These are phyloP conservation scores for Pythium myriotylum DNA, from an alignment of 352 stramenopile species.

Conservation along the genomic window DNA sequence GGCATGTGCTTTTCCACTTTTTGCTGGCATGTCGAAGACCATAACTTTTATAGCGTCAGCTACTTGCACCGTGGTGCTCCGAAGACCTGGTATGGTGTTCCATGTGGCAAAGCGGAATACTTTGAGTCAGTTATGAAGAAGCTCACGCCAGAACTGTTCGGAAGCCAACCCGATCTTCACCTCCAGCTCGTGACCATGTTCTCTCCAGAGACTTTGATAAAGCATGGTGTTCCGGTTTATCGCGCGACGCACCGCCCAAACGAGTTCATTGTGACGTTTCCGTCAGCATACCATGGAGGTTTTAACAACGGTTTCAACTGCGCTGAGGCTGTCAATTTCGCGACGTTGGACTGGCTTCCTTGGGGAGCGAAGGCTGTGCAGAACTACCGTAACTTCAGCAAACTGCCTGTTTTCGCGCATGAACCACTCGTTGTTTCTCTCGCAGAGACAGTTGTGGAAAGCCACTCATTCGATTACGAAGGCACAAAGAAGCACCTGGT, in stretches of 20 bases:
- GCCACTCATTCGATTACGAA: constrained; percentile 51
- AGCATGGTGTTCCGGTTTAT: constrained; percentile 93
- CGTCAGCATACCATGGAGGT: constrained; percentile 96
- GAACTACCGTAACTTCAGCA: constrained; percentile 79
- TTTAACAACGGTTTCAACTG: constrained; percentile 98
- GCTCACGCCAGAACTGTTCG: constrained; percentile 94
- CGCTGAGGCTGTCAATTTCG: constrained; percentile 91
- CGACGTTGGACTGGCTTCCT: constrained; percentile 86
- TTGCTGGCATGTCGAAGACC: constrained; percentile 99
- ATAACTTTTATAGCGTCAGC: constrained; percentile 99
- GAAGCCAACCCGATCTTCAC: constrained; percentile 95
- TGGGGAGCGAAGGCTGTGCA: constrained; percentile 73
- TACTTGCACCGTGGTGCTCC: constrained; percentile 97
- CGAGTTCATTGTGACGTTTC: constrained; percentile 99
- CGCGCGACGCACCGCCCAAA: constrained; percentile 94
- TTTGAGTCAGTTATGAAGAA: constrained; percentile 91
- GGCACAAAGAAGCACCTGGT: constrained; percentile 52
- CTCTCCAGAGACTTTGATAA: constrained; percentile 60
- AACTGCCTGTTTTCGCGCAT: constrained; percentile 87
- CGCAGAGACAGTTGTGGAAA: constrained; percentile 68
- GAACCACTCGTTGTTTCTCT: constrained; percentile 81
- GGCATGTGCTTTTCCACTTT: constrained; percentile 99
- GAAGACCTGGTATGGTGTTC: constrained; percentile 99
- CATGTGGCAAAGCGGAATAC: constrained; percentile 86
- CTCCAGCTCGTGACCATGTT: constrained; percentile 92